phyloP scores from a whole-genome alignment of 306 rosid species.

The Begonia peltatifolia region DNA sequence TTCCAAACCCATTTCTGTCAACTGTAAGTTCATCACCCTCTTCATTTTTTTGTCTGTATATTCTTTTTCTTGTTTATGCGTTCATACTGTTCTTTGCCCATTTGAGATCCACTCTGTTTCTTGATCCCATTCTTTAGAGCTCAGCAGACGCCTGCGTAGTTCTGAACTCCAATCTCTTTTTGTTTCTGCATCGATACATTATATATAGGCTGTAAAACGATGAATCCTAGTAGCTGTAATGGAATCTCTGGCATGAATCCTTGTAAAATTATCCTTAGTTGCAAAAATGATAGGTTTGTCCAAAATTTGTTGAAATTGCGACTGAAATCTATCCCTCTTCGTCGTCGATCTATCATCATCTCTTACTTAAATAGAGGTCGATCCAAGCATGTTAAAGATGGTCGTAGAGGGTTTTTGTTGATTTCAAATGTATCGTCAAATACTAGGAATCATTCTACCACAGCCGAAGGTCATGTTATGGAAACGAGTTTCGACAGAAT shows the following conservation, averaged over 20 bases:
- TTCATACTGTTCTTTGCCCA: too few species aligned
- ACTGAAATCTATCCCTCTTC: slow-evolving; percentile 9
- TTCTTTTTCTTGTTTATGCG: too few species aligned
- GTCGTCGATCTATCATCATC: slow-evolving; percentile 30
- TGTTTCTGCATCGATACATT: too few species aligned
- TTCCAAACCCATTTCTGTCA: too few species aligned
- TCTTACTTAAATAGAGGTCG: slow-evolving; percentile 33
- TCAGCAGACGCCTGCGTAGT: too few species aligned
- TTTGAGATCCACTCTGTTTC: too few species aligned
- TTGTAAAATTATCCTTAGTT: slow-evolving; percentile 38
- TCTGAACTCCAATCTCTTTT: too few species aligned
- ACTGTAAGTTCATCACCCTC: too few species aligned
- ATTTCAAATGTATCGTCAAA: slow-evolving; percentile 47
- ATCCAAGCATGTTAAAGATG: slow-evolving; percentile 20
- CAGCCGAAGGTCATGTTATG: slow-evolving; percentile 45
- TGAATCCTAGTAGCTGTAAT: slow-evolving; percentile 44
- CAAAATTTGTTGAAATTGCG: slow-evolving; percentile 19
- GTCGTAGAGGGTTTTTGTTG: slow-evolving; percentile 31
- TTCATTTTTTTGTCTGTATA: too few species aligned
- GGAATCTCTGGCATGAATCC: slow-evolving; percentile 69
- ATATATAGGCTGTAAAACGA: slow-evolving; percentile 5
- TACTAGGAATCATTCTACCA: slow-evolving; percentile 62
- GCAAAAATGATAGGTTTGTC: slow-evolving; percentile 16
- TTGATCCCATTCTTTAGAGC: too few species aligned
- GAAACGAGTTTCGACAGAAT: slow-evolving; percentile 52